phyloP scores from a whole-genome alignment of 1,284 basidiomycete genomes.

The Abortiporus biennis region DNA sequence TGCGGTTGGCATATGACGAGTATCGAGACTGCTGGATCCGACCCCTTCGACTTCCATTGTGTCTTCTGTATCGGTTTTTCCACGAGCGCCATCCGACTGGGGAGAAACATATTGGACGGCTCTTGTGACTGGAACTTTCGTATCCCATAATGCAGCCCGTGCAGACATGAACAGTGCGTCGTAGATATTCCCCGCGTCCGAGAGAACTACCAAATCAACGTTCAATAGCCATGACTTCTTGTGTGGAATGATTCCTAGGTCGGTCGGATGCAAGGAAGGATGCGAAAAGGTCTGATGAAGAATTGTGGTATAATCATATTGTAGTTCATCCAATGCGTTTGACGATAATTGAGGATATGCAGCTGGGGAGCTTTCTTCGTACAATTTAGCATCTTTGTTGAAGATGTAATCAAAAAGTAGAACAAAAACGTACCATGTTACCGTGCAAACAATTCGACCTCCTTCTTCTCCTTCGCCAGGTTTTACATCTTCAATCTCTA shows the following conservation, averaged over 20 bases:
- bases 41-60: constrained; percentile 43
- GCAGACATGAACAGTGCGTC: constrained; percentile 76
- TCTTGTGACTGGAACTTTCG: constrained; percentile 68
- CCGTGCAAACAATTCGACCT: constrained; percentile 56
- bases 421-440: constrained; percentile 60
- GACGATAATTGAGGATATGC: constrained; percentile 67
- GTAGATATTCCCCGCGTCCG: constrained; percentile 66
- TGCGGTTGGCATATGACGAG: constrained; percentile 39
- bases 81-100: constrained; percentile 19
- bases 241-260: constrained; percentile 55
- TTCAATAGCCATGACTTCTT: constrained; percentile 66
- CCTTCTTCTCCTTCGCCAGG: constrained; percentile 43
- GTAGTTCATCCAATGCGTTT: constrained; percentile 62
- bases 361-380: constrained; percentile 62
- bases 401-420: constrained; percentile 11
- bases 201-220: constrained; percentile 64
- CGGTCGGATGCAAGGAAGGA: constrained; percentile 51
- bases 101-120: constrained; percentile 57
- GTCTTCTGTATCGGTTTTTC: constrained; percentile 19
- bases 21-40: constrained; percentile 48
- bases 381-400: too few species aligned
- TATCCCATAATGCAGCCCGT: constrained; percentile 72
- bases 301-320: constrained; percentile 57
- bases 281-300: constrained; percentile 57
- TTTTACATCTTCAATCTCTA: constrained; percentile 61